Conservation (phyloP, 371 early-diverging fungal genomes). For the Apophysomyces trapeziformis region DNA sequence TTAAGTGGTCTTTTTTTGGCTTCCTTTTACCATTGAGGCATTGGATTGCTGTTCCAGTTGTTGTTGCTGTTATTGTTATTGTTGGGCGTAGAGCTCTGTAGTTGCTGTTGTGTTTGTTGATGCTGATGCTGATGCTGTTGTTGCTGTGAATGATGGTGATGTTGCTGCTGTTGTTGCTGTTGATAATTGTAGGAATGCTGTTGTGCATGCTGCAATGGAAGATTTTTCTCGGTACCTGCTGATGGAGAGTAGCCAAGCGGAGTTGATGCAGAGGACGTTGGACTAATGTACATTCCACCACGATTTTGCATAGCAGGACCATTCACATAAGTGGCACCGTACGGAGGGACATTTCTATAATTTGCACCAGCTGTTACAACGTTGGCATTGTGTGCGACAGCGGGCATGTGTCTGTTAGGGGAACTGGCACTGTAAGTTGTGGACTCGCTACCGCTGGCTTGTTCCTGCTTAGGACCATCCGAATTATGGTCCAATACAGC, state of each 20-base stretch:
- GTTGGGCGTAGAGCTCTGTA: not conserved
- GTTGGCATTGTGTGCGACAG: not conserved
- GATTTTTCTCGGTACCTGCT: conserved; percentile 12
- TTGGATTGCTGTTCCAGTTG: not conserved
- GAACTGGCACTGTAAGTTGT: not conserved
- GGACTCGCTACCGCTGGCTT: not conserved
- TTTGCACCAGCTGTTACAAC: not conserved
- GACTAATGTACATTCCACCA: not conserved
- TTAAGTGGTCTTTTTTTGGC: not conserved
- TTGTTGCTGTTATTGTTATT: conserved; percentile 7
- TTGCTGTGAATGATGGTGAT: conserved; percentile 12
- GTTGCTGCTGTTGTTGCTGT: conserved; percentile 19
- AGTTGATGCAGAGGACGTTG: not conserved
- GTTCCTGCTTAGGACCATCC: conserved; percentile 31
- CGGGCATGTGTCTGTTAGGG: not conserved
- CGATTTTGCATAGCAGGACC: not conserved
- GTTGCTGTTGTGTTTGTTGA: conserved; percentile 20
- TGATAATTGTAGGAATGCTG: conserved; percentile 20
- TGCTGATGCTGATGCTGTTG: conserved; percentile 30
- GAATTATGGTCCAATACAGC: conserved; percentile 45
- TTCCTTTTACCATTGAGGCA: conserved; percentile 3
- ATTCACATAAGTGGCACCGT: not conserved
- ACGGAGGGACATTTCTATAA: not conserved
- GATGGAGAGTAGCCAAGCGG: conserved; percentile 10
- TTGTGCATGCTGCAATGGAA: not conserved